Evolutionary conservation across 2,329 filamentous ascomycete genomes (phyloP).

Genomic region (Leptodontidium sp.): DNA sequence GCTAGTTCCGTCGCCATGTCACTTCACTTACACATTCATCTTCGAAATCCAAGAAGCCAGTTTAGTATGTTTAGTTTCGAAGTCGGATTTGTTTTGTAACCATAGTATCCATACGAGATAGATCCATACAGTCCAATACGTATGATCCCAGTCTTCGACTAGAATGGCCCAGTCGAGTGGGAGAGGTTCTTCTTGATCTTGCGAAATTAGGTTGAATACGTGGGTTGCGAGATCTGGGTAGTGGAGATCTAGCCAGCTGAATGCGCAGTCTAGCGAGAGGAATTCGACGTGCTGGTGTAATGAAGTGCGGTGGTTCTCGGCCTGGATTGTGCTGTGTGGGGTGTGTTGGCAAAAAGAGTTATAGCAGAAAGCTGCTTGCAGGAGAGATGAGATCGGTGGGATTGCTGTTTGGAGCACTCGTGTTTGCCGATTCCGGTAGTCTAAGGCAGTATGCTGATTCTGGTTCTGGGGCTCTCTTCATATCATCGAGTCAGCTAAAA

Average conservation of each 20-base stretch:
- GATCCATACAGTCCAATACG: conserved; percentile 42
- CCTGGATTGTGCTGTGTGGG: not conserved
- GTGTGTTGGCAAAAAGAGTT: conserved; percentile 29
- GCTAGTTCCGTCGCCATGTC: not conserved
- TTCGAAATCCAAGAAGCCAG: conserved; percentile 29
- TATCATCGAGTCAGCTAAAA: not conserved
- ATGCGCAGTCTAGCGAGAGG: conserved; percentile 40
- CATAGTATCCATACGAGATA: conserved; percentile 34
- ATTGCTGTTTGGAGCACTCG: conserved; percentile 32
- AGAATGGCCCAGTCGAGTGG: conserved; percentile 41
- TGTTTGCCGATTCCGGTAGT: conserved; percentile 39
- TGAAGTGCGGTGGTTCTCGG: not conserved
- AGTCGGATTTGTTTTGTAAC: conserved; percentile 27
- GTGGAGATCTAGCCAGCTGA: conserved; percentile 29
- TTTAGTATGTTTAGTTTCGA: conserved; percentile 19
- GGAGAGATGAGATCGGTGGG: conserved; percentile 9
- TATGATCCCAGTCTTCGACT: conserved; percentile 40
- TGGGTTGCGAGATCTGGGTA: conserved; percentile 27
- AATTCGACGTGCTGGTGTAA: conserved; percentile 39
- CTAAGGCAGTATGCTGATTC: conserved; percentile 40
- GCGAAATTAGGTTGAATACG: conserved; percentile 33
- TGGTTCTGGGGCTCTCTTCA: conserved; percentile 34
- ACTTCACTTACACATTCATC: conserved; percentile 14
- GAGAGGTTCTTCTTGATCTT: conserved; percentile 41
- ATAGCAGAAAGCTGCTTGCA: conserved; percentile 13